Evolutionary conservation across 257 asterid genomes (phyloP), one percentile per base, ranked within the genome.

Genomic region (Solanum virginianum): DNA sequence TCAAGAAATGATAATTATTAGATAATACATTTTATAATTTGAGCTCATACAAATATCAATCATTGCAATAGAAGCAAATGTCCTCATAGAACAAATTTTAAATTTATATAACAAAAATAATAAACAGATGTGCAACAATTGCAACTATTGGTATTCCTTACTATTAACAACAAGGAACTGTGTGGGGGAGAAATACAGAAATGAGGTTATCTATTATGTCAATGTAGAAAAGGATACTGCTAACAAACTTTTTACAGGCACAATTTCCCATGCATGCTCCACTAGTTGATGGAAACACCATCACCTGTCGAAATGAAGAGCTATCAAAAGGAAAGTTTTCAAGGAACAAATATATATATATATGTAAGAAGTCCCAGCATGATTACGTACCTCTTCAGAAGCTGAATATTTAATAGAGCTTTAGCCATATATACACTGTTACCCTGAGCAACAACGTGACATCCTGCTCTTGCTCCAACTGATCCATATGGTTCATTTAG

Each of bases 401-500:
- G 99, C 90, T 81, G 99, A 93, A 90, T 97, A 97, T 72, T 94
- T 88, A 93, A 97, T 84, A 97, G 92, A 32, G 97, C 97, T 57
- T 94, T 97, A 20, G 97, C 93, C 53, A 92, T 90, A 88, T 95
- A 93, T 53, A 88, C 88, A 89, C 94, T 92, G 87, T 90, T 95
- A 85, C 98, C 95, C 94, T 95, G 97, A 55, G 96, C 99, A 88
- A 97, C 95, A 70, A 99, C 99, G 55, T 89, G 90, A 49, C 93
- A 96, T 56, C 98, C 98, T 85, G 90, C 94, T 88, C 86, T 88
- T 26, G 98, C 96, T 86, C 99, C 99, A 87, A 97, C 98, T 17
- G 94, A 88, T 80, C 99, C 99, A 87, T 97, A 97, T 70, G 98
- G 95, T 85, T 92, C 97, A 74, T 86, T 90, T 79, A 85, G 84